Conservation (phyloP, 305 asterid species). For the Caryopteris hybrid region DNA sequence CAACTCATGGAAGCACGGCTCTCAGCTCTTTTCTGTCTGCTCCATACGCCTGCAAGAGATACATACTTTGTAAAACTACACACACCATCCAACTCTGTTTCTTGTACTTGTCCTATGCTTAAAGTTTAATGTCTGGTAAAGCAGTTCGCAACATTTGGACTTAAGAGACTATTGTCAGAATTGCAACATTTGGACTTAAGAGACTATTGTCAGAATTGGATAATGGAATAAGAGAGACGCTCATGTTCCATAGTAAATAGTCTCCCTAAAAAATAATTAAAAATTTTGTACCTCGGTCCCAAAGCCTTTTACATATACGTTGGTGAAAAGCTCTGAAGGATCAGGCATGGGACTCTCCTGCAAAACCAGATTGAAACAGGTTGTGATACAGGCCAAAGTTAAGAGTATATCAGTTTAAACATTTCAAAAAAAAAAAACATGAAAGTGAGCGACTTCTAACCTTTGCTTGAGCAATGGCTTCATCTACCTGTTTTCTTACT, state of each 20-base stretch:
- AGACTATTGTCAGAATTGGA: not conserved
- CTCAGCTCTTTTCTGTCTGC: conserved; percentile 85
- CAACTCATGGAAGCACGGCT: conserved; percentile 63
- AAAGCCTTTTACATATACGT: conserved; percentile 75
- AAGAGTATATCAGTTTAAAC: not conserved
- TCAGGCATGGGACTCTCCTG: conserved; percentile 95
- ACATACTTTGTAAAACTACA: conserved; percentile 3
- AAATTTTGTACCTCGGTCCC: conserved; percentile 73
- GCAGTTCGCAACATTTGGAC: too few relatives aligned
- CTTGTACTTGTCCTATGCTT: not conserved
- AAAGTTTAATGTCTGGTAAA: not conserved
- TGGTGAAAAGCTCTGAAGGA: conserved; percentile 87
- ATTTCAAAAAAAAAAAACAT: conserved; percentile 1
- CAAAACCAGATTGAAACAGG: conserved; percentile 21
- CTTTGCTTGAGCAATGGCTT: conserved; percentile 94
- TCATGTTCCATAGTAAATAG: not conserved
- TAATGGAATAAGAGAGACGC: not conserved
- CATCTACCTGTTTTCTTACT: conserved; percentile 78
- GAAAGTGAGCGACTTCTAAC: conserved; percentile 31
- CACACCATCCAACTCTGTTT: not conserved
- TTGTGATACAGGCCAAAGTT: not conserved
- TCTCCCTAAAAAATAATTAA: conserved; percentile 2
- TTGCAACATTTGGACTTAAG: not conserved
- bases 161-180: not conserved
- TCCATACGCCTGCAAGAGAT: conserved; percentile 65